phyloP scores from a whole-genome alignment of 148 eudicot species.

The Rhododendron simsii region DNA sequence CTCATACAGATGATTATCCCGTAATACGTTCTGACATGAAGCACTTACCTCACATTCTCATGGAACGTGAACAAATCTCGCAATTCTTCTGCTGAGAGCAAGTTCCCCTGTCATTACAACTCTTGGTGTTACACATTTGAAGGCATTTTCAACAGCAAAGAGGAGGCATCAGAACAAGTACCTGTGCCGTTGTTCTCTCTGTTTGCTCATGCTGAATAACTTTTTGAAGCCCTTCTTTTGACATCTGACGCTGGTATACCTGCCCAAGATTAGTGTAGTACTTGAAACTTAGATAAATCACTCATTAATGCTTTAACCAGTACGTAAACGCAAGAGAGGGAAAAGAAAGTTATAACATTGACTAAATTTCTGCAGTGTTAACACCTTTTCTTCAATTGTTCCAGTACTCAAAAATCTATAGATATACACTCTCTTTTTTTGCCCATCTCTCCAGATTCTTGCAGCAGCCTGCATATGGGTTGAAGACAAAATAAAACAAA shows the following conservation, averaged over 20 bases:
- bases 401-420: constrained; percentile 96
- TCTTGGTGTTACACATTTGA: constrained; percentile 6
- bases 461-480: constrained; percentile 81
- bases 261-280: constrained; percentile 24
- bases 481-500: background rate
- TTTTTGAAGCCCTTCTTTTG: constrained; percentile 98
- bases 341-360: constrained; percentile 3
- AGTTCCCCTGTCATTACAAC: constrained; percentile 59
- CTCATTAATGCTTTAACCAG: background rate
- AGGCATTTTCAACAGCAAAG: constrained; percentile 1
- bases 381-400: constrained; percentile 97
- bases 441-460: constrained; percentile 99
- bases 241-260: constrained; percentile 99
- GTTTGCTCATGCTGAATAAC: constrained; percentile 89
- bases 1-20: constrained; percentile 1
- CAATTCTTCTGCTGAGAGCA: constrained; percentile 82
- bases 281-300: background rate
- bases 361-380: constrained; percentile 10
- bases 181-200: constrained; percentile 44
- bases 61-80: constrained; percentile 84
- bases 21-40: background rate
- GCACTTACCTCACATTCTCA: constrained; percentile 52
- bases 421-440: constrained; percentile 92
- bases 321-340: background rate
- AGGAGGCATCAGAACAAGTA: constrained; percentile 14